A percentile compares a stretch with the other conserved stretches of the same genome.
phyloP scores from a whole-genome alignment of 257 asterid species.

The Solanum arcanum region DNA sequence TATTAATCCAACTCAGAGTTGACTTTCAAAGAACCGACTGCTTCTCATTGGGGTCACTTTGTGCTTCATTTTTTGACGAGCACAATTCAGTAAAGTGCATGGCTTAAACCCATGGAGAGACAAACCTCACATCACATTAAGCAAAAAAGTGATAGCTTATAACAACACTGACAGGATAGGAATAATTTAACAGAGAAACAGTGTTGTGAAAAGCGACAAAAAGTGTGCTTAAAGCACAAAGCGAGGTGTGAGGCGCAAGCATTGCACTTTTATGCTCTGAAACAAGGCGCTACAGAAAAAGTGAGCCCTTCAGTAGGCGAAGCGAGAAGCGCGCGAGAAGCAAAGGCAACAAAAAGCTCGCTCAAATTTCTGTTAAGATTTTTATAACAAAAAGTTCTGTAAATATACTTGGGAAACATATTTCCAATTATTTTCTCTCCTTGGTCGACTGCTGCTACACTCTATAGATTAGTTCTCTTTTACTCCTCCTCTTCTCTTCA shows the following conservation, averaged over 20 bases:
- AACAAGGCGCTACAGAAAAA: not conserved
- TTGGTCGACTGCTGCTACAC: not conserved
- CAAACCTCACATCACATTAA: not conserved
- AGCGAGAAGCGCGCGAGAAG: not conserved
- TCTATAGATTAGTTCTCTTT: not conserved
- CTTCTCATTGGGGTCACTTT: not conserved
- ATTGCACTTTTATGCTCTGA: not conserved
- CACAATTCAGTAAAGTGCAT: not conserved
- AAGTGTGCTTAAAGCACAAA: not conserved
- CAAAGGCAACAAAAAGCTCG: not conserved
- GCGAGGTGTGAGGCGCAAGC: not conserved
- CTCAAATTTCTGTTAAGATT: too few species aligned
- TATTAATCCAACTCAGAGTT: not conserved
- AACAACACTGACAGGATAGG: not conserved
- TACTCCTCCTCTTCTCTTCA: not conserved
- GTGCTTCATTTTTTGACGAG: not conserved
- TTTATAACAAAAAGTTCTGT: not conserved
- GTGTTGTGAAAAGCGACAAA: not conserved
- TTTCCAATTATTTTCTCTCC: not conserved
- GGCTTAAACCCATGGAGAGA: not conserved
- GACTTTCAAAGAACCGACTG: not conserved
- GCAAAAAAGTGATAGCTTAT: not conserved
- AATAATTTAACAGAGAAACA: not conserved
- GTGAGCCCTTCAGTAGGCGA: not conserved
- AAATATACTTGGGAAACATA: not conserved